Evolutionary conservation across 192 early-diverging fungal species (phyloP), one percentile per base, ranked within the genome.

Genomic region (Backusella sp.): DNA sequence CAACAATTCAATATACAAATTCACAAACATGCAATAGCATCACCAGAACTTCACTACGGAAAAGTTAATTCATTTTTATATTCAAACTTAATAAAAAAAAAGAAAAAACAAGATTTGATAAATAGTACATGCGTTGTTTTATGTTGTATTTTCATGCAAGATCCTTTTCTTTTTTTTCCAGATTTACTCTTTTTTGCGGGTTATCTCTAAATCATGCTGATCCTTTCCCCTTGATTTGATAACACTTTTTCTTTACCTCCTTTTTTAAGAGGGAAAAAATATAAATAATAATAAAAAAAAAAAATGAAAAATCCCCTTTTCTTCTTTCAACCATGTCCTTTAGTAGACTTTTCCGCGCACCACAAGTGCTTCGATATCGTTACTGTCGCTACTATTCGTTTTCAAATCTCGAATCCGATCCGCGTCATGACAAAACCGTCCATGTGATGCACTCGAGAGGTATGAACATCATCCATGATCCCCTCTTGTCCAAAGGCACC

Each of bases 381-480:
- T 3, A 28, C n/a, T 28, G 56, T 12, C 56, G 56, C 2, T 26
- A 11, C 12, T 62, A 62, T 28, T 62, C 56, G 7, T 62, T 62
- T 28, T 28, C 56, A 28, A 44, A 62, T n/a, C 9, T 62, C 4
- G 56, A 62, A 11, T 68, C 79, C 21, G 79, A 81, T 59, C 79
- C 76, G 5, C 70, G 74, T 19, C 46, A 73, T 26, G 80, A 82
- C 37, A 82, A 82, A 52, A 78, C 80, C 5, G 80, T 82, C 17
- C 70, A 76, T 46, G 65, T 76, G 3, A 78, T 62, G 56, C 39
- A 75, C 28, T 76, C 73, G 17, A 78, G 74, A 78, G 86, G 86
- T 74, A 80, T 87, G 70, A 83, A 84, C 68, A 77, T 87, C 46
- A 82, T 85, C 56, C 86, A 87, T 52, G 86, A 87, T 56, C 86